A percentile compares a stretch with the other conserved stretches of the same genome.
Conservation (phyloP, 352 stramenopile genomes). For the Phytophthora foliorum region DNA sequence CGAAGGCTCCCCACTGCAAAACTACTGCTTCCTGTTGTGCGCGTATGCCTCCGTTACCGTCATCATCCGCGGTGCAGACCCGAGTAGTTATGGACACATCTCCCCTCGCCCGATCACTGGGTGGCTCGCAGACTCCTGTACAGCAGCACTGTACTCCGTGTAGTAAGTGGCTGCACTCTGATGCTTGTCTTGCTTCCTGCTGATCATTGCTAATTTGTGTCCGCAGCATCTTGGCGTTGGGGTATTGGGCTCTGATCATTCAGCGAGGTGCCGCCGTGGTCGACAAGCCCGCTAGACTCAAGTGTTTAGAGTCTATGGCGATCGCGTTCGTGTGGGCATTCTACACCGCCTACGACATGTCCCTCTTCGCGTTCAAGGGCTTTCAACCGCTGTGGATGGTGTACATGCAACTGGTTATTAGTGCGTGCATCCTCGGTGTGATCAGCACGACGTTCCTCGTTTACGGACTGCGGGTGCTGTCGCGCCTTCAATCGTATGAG, state of each 20-base stretch:
- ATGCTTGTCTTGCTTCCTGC: neutral
- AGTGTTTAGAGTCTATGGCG: constrained; percentile 35
- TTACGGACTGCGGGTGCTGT: constrained; percentile 43
- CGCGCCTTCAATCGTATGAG: constrained; percentile 36
- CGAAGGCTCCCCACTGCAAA: constrained; percentile 35
- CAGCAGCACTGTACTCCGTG: constrained; percentile 47
- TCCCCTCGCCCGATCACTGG: constrained; percentile 35
- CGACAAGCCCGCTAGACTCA: constrained; percentile 32
- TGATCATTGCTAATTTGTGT: neutral
- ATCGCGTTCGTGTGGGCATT: constrained; percentile 53
- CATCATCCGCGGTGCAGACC: constrained; percentile 43
- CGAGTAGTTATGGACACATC: constrained; percentile 40
- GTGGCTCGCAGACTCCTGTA: constrained; percentile 48
- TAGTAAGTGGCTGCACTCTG: constrained; percentile 32
- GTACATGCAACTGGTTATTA: constrained; percentile 43
- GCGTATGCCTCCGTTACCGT: constrained; percentile 44
- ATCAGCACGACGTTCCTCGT: constrained; percentile 47
- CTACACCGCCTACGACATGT: constrained; percentile 47
- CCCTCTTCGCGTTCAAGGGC: constrained; percentile 44
- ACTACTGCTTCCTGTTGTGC: constrained; percentile 41
- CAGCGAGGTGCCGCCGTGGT: constrained; percentile 46
- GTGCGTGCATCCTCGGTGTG: constrained; percentile 34
- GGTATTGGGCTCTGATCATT: constrained; percentile 69
- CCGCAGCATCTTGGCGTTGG: constrained; percentile 59
- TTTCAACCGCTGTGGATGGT: constrained; percentile 40